A percentile compares a stretch with the other conserved stretches of the same genome.
Conservation (phyloP, 2,329 filamentous ascomycete species). For the Botrytis squamosa region DNA sequence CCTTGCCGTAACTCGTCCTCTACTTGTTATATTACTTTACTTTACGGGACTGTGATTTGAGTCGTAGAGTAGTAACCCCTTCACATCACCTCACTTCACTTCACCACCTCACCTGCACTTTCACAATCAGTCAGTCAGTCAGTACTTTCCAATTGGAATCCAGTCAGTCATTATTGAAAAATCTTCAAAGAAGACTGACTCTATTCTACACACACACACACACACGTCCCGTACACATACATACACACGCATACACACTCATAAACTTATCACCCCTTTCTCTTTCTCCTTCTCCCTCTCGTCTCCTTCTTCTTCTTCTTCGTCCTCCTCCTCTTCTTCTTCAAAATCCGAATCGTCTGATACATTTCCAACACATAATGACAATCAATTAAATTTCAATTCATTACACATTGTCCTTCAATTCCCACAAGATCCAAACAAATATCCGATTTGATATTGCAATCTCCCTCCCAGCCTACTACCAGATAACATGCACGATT, state of each 20-base stretch:
- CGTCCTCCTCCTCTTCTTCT: not conserved
- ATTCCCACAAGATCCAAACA: not conserved
- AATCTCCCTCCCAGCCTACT: not conserved
- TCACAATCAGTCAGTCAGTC: not conserved
- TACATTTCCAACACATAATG: conserved; percentile 7
- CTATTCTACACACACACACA: not conserved
- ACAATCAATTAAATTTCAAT: not conserved
- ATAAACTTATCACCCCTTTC: not conserved
- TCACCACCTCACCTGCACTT: not conserved
- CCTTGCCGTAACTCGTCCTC: not conserved
- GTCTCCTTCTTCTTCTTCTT: not conserved
- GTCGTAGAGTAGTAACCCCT: not conserved
- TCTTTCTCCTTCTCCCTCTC: not conserved
- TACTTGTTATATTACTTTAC: not conserved
- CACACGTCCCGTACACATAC: not conserved
- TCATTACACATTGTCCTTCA: not conserved
- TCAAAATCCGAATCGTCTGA: not conserved
- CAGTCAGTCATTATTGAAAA: not conserved
- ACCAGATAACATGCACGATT: conserved; percentile 23
- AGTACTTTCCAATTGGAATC: not conserved
- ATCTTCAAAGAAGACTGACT: not conserved
- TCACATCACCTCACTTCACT: not conserved
- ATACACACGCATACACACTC: not conserved
- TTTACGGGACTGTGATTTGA: not conserved
- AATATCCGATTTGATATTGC: not conserved